Conservation (phyloP, 345 rosid species). For the Eucalyptus brandiana region DNA sequence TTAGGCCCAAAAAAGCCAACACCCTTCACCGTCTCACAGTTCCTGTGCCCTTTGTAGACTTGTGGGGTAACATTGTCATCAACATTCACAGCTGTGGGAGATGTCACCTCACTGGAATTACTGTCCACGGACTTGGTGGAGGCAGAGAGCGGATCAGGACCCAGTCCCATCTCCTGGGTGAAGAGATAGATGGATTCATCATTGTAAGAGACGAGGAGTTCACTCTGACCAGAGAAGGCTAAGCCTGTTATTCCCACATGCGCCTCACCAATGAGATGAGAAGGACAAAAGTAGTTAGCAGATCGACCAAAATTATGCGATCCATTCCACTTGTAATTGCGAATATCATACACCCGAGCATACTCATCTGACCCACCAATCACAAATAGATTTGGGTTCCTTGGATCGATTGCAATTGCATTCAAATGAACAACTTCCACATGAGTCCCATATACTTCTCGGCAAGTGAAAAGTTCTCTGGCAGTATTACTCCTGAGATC, state of each 20-base stretch:
- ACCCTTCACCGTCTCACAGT: constrained; percentile 70
- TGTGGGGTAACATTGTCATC: constrained; percentile 23
- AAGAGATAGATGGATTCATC: constrained; percentile 77
- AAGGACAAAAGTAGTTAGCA: constrained; percentile 58
- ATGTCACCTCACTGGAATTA: constrained; percentile 14
- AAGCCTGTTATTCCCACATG: constrained; percentile 77
- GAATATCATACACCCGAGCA: constrained; percentile 75
- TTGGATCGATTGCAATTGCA: constrained; percentile 74
- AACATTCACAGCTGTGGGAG: not conserved
- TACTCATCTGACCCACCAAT: constrained; percentile 79
- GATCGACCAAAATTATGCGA: constrained; percentile 47
- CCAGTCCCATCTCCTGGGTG: constrained; percentile 64
- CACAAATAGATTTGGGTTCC: constrained; percentile 67
- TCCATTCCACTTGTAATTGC: constrained; percentile 50
- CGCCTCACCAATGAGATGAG: constrained; percentile 46
- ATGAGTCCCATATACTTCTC: constrained; percentile 13
- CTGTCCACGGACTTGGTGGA: constrained; percentile 10
- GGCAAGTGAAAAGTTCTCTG: constrained; percentile 68
- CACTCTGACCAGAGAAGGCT: constrained; percentile 83
- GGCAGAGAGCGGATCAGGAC: constrained; percentile 28
- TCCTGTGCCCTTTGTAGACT: constrained; percentile 73
- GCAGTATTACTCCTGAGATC: constrained; percentile 63
- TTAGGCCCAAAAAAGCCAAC: constrained; percentile 81
- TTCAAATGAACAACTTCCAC: constrained; percentile 33
- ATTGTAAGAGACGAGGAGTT: constrained; percentile 77